Base-by-base conservation (phyloP, 2,329 filamentous ascomycete species). In the Elsinoe batatas region DNA sequence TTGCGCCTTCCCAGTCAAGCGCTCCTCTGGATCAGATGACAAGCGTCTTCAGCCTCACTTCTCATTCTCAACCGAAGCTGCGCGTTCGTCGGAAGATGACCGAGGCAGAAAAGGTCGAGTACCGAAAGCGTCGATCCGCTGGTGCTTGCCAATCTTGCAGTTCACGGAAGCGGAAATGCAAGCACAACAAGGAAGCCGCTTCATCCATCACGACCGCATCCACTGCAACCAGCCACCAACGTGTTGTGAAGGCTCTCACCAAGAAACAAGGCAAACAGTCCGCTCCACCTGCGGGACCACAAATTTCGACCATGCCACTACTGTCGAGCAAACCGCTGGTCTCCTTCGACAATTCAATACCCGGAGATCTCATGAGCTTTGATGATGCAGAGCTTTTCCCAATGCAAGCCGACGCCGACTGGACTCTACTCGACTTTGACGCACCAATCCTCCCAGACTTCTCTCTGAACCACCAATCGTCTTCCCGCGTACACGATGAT, bases 141-240 rank as follows among this genome's bases (percentile, higher is more conserved):
- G 68, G 68, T 57, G 68, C 68, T 7, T 70, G 68, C 59, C 65
- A 68, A 10, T 65, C 66, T 58, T 70, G 68, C 59, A 62, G 64
- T 22, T 64, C 65, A 59, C 62, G 68, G 5, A 70, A 70, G 61
- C 62, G 67, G 33, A 69, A 69, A 53, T 60, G 58, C 53, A 50
- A 54, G 17, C 58, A 60, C 47, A 60, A 57, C 33, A 53, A 56
- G 17, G 35, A 35, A n/a, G 17, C 37, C 37, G 10, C 38, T 10
- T 22, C 38, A 20, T 35, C 37, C 15, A 17, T 38, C 26, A 38
- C 51, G 4, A 43, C 51, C 8, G n/a, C 49, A 26, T 10, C 44
- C 32, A 54, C 36, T 15, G 18, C 37, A 18, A 26, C 32, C 15
- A 51, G 11, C 18, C 20, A 36, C 7, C 22, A 26, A 33, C 38